phyloP scores from a whole-genome alignment of 495 filamentous ascomycete genomes.

The Gamarada debralockiae region DNA sequence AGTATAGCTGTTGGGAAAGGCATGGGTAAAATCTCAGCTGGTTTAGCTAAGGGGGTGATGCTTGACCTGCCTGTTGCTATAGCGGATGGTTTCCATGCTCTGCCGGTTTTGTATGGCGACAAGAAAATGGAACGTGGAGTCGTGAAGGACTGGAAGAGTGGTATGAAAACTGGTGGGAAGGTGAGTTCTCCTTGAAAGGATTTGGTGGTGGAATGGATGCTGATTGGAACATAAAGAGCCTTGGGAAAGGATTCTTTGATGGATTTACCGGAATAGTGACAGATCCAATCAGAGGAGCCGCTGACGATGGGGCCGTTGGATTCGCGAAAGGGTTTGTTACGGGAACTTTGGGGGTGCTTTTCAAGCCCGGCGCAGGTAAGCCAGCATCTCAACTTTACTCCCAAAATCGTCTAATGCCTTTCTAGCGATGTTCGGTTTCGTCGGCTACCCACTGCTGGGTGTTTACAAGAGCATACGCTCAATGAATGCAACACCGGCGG shows the following conservation, averaged over 20 bases:
- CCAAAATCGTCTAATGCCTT: not conserved
- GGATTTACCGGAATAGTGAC: slow-evolving; percentile 32
- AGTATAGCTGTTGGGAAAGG: slow-evolving; percentile 4
- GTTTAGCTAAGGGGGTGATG: slow-evolving; percentile 1
- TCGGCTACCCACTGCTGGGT: slow-evolving; percentile 11
- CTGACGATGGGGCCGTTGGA: slow-evolving; percentile 32
- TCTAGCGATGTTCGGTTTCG: slow-evolving; percentile 9
- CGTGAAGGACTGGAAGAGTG: slow-evolving; percentile 53
- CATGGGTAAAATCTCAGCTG: not conserved
- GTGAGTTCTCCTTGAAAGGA: slow-evolving; percentile 10
- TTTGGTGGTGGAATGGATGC: not conserved
- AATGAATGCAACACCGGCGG: not conserved
- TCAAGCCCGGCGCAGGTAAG: slow-evolving; percentile 10
- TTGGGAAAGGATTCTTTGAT: slow-evolving; percentile 38
- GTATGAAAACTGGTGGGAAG: slow-evolving; percentile 45
- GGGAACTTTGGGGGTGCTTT: slow-evolving; percentile 28
- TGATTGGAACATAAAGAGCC: slow-evolving; percentile 31
- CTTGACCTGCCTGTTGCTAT: slow-evolving; percentile 13
- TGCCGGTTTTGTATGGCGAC: slow-evolving; percentile 58
- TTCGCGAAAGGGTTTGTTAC: slow-evolving; percentile 34
- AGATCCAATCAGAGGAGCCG: slow-evolving; percentile 31
- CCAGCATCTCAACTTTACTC: too few relatives aligned
- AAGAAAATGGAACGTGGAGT: slow-evolving; percentile 49
- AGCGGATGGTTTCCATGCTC: slow-evolving; percentile 41
- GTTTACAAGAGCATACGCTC: slow-evolving; percentile 6